phyloP scores from a whole-genome alignment of 2,329 filamentous ascomycete genomes.

The Mollisia scopiformis region DNA sequence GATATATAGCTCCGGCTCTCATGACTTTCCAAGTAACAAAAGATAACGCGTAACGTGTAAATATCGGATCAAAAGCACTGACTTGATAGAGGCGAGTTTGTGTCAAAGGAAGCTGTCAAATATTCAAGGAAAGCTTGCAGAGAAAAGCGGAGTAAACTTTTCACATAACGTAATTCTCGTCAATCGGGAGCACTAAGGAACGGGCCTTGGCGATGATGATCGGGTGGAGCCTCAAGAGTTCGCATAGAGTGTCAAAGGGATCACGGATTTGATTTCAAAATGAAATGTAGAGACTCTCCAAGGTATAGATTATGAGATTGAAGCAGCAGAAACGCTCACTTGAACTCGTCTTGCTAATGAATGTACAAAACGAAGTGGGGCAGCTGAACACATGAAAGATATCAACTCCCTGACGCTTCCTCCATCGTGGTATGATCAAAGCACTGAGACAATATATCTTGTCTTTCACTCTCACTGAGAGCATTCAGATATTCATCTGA shows the following conservation, averaged over 20 bases:
- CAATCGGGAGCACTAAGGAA: slow-evolving; percentile 1
- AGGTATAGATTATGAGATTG: neutral
- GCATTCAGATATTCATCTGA: no score
- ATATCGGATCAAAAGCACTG: slow-evolving; percentile 10
- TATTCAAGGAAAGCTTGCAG: slow-evolving; percentile 11
- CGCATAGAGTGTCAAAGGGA: neutral
- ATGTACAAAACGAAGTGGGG: no score
- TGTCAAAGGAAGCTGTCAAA: slow-evolving; percentile 28
- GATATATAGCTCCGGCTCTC: neutral
- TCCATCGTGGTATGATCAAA: no score
- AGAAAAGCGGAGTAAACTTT: slow-evolving; percentile 12
- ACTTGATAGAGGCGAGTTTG: slow-evolving; percentile 11
- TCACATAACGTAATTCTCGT: slow-evolving; percentile 18
- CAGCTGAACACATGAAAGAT: no score
- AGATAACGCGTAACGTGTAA: slow-evolving; percentile 16
- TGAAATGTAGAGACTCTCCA: neutral
- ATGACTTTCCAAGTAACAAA: neutral
- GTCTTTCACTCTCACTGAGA: no score
- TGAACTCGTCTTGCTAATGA: no score
- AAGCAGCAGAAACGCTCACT: no score
- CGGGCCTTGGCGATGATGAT: neutral
- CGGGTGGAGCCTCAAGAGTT: neutral
- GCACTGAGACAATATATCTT: no score
- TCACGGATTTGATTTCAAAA: neutral
- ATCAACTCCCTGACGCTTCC: no score